Percentiles rank a stretch among this genome's conserved stretches.
phyloP scores from a whole-genome alignment of 2,329 filamentous ascomycete species.

The Sclerotinia subarctica region DNA sequence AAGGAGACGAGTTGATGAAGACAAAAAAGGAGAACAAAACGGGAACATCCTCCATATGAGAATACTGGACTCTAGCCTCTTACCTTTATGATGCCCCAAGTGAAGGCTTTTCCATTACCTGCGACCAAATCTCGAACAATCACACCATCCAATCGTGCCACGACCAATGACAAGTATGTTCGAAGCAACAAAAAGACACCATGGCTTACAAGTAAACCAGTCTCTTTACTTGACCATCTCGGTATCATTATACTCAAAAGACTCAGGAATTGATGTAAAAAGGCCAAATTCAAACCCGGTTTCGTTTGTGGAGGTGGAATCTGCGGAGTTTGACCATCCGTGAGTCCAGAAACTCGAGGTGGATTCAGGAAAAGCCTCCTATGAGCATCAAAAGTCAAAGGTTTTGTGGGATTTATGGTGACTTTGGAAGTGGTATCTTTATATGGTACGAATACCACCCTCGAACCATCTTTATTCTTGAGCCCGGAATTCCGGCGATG shows the following conservation, averaged over 20 bases:
- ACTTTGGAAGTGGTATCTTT: slow-evolving; percentile 86
- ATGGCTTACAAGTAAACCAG: slow-evolving; percentile 83
- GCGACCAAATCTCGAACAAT: slow-evolving; percentile 96
- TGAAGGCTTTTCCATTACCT: slow-evolving; percentile 82
- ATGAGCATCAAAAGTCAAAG: slow-evolving; percentile 94
- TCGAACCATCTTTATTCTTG: slow-evolving; percentile 88
- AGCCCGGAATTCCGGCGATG: slow-evolving; percentile 89
- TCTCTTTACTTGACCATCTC: slow-evolving; percentile 92
- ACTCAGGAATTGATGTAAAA: slow-evolving; percentile 94
- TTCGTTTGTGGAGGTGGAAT: slow-evolving; percentile 89
- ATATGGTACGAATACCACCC: slow-evolving; percentile 94
- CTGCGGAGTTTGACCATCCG: slow-evolving; percentile 60
- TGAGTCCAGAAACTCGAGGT: slow-evolving; percentile 74
- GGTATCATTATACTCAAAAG: slow-evolving; percentile 97
- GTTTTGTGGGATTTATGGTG: slow-evolving; percentile 84
- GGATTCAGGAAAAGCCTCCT: slow-evolving; percentile 89
- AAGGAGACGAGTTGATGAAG: slow-evolving; percentile 10
- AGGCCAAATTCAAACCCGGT: slow-evolving; percentile 90
- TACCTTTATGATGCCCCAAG: slow-evolving; percentile 82
- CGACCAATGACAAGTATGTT: slow-evolving; percentile 90
- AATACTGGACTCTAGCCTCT: slow-evolving; percentile 22
- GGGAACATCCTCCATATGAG: background rate
- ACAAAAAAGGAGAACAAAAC: background rate
- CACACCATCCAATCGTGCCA: slow-evolving; percentile 89
- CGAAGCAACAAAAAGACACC: slow-evolving; percentile 84